Base-by-base conservation (phyloP, 345 rosid genomes). In the Turnera subulata region DNA sequence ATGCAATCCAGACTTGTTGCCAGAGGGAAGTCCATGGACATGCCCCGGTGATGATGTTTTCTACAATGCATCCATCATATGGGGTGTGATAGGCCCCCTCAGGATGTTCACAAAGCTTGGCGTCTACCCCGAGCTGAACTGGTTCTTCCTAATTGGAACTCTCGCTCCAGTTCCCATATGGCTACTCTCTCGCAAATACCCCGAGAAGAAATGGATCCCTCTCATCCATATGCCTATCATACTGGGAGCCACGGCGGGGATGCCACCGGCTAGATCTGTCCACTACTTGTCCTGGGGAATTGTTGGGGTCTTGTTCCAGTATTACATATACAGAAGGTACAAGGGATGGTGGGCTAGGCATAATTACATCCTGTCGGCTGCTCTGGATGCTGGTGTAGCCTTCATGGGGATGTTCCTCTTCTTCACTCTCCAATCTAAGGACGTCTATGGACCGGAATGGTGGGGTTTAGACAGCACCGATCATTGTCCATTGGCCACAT, bases 351-450 rank as follows among this genome's bases (percentile, higher is more conserved):
- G 95, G 95, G 78, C 59, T 40, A 73, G 82, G 35, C 81, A 85
- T 68, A 90, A 84, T 55, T 90, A 90, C 6, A 72, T 90, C 33
- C 68, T 83, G 45, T 83, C 93, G 0, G 93, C 90, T 1, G 95
- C 92, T 3, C 76, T 87, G 15, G 97, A 87, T 50, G 93, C 93
- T 0, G 93, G 95, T 46, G 81, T 86, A 0, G 93, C 95, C 1
- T 90, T 87, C 59, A 80, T 83, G 83, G 71, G 87, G 0, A 44
- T 90, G 9, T 48, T 90, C 46, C 23, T 90, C 13, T 87, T 84
- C 48, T 43, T 87, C 1, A 22, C 79, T 16, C 65, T 87, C 12
- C 45, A 42, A 42, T 42, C 45, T 5, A 13, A 42, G 0, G n/a
- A 13, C 4, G 12, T 42, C 0, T 42, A 42, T 2, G n/a, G 45